Conservation (phyloP, 345 rosid species). For the Lepidium aucheri region DNA sequence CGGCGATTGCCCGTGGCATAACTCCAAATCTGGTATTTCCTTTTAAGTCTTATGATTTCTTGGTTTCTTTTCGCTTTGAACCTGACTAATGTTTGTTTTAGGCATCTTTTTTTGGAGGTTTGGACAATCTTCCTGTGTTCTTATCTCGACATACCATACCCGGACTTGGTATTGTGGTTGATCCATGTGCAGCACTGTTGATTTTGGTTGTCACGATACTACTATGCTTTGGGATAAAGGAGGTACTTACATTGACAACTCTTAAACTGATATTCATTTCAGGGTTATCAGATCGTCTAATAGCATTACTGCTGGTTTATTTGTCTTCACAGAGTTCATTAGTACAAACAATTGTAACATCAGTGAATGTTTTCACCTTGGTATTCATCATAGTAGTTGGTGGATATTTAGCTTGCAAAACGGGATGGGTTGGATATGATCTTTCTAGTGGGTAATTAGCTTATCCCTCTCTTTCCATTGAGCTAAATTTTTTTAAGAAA, state of each 20-base stretch:
- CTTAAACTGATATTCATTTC: background rate
- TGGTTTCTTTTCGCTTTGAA: background rate
- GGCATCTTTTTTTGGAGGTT: slow-evolving; percentile 83
- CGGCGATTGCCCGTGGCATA: slow-evolving; percentile 93
- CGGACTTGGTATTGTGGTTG: slow-evolving; percentile 66
- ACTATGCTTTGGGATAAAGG: slow-evolving; percentile 81
- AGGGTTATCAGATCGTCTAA: background rate
- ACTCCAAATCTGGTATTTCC: slow-evolving; percentile 59
- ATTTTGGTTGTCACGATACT: slow-evolving; percentile 65
- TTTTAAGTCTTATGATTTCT: background rate
- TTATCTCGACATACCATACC: slow-evolving; percentile 68
- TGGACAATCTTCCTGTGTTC: slow-evolving; percentile 58
- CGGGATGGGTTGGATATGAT: slow-evolving; percentile 62
- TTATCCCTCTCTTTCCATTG: slow-evolving; percentile 3
- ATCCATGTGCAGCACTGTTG: slow-evolving; percentile 76
- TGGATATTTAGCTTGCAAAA: slow-evolving; percentile 46
- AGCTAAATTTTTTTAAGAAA: background rate
- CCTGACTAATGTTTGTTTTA: slow-evolving; percentile 14
- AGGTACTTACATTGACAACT: slow-evolving; percentile 35
- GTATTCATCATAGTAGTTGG: slow-evolving; percentile 45
- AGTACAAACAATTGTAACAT: slow-evolving; percentile 56
- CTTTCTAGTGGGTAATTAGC: slow-evolving; percentile 40
- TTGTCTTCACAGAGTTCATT: slow-evolving; percentile 40
- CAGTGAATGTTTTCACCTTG: slow-evolving; percentile 51
- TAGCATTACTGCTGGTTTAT: background rate